Evolutionary conservation across 495 filamentous ascomycete species (phyloP), one percentile per base, ranked within the genome.

Genomic region (Gamarada debralockiae): DNA sequence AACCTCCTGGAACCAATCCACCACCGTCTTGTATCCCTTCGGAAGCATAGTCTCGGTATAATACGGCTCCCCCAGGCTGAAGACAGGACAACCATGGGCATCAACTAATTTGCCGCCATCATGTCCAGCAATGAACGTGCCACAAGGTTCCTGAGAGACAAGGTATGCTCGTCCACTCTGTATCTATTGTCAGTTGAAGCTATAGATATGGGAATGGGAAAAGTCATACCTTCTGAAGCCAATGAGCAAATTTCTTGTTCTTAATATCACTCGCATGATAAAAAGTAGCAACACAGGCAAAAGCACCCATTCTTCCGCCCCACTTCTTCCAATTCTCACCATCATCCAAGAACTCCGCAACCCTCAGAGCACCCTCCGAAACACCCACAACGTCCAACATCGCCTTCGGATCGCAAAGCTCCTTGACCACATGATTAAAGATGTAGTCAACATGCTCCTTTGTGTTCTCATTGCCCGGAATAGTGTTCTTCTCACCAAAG

Each of bases 361-460:
- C 78, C 22, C 66, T 66, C 14, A 74, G 61, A 0, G 78, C 78
- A 12, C 77, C 77, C 31, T 86, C 80, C 0, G 78, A 77, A 14
- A 86, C 50, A 3, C 76, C 85, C 44, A 93, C 74, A 20, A 93
- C 63, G 63, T 90, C 77, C 22, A 95, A 64, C 41, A 72, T 73
- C 1, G 75, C 79, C 41, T 67, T 55, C 1, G 67, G 38, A 0
- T 63, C 56, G 2, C 79, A 66, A 17, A 78, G 55, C 1, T 73
- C 60, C 3, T 67, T 67, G 21, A 89, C 53, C 1, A 90, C 73
- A 9, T 78, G 53, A 21, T 83, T 72, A 51, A 95, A 88, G 5
- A 92, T 73, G 41, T 74, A 77, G 12, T 65, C 47, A 2, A 89
- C 69, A 65, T 95, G 90, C 33, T 78, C 73, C 27, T 60, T 57